Conservation (phyloP, 1,284 basidiomycete species). For the Lignosus rhinocerotis region DNA sequence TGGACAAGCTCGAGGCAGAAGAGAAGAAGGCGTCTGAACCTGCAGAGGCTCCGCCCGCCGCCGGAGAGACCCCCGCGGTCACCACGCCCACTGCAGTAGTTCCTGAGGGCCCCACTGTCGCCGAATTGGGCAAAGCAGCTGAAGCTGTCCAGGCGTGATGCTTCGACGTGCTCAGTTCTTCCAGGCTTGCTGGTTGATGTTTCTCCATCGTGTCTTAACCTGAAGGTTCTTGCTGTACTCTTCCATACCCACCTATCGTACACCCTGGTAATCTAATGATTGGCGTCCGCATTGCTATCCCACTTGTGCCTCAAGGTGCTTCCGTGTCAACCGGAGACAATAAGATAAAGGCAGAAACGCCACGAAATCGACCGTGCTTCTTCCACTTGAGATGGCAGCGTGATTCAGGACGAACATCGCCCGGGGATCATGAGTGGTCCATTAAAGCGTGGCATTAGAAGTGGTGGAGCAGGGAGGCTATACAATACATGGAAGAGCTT, state of each 20-base stretch:
- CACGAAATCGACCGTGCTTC: background rate
- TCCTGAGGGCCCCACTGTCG: constrained; percentile 6
- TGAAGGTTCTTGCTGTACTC: background rate
- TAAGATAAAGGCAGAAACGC: constrained; percentile 2
- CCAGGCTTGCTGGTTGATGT: background rate
- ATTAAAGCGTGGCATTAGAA: constrained; percentile 18
- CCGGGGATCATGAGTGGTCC: background rate
- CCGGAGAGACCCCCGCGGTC: constrained; percentile 12
- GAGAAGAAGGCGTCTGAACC: constrained; percentile 28
- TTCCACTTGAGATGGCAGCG: background rate
- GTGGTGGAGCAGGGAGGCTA: constrained; percentile 14
- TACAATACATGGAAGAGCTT: constrained; percentile 12
- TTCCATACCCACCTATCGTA: constrained; percentile 6
- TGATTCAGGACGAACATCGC: background rate
- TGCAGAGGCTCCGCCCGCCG: constrained; percentile 14
- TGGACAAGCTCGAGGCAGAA: constrained; percentile 52
- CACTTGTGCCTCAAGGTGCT: background rate
- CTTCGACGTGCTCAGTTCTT: background rate
- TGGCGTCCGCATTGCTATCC: background rate
- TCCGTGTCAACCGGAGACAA: constrained; percentile 2
- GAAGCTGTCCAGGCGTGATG: constrained; percentile 20
- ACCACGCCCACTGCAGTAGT: constrained; percentile 1
- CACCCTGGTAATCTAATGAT: constrained; percentile 2
- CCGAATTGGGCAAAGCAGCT: constrained; percentile 18
- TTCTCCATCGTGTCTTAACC: background rate